Evolutionary conservation across 768 basidiomycete species (phyloP), one percentile per base, ranked within the genome.

Genomic region (Amanita pallidorosea): DNA sequence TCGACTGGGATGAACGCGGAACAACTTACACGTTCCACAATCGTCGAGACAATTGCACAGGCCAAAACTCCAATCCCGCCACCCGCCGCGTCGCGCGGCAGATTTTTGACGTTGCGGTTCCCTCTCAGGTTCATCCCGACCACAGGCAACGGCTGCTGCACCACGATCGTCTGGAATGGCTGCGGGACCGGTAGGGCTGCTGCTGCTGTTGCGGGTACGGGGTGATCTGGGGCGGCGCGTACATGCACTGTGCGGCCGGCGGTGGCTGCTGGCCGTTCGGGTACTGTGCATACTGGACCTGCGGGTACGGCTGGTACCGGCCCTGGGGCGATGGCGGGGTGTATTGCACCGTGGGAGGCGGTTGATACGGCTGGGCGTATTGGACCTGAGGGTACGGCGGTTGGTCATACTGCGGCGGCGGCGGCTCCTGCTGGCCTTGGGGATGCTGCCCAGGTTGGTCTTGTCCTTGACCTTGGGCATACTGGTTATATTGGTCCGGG

Each of bases 31-130:
- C 27, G 65, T 66, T 47, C 61, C 64, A 43, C 56, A 61, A 15
- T 60, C 60, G 23, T 62, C 57, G 48, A 60, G 61, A 53, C 67
- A 69, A n/a, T 57, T 58, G 43, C 57, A 67, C 6, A 68, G 53
- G 2, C 61, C 64, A 54, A 64, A 58, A 38, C 64, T 67, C 67
- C 67, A 69, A 33, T 63, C 67, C 53, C 74, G 65, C 25, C 56
- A 13, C 17, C 71, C 22, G 63, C 57, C 9, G 59, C 54, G 27
- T 57, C 61, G 47, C 63, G 57, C 2, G 66, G 65, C 41, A 66
- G 47, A 53, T 66, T 65, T 51, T 63, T 66, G 20, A 61, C 65
- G 51, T 69, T 69, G 25, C 66, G 58, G 54, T 69, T 68, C 63
- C 65, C 22, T 57, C 59, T 27, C 58, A 44, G 13, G 2, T 17